A percentile compares a stretch with the other conserved stretches of the same genome.
These are phyloP conservation scores for Saccharomycopsis babjevae DNA, from an alignment of 805 yeast genomes.

Conservation along the genomic window DNA sequence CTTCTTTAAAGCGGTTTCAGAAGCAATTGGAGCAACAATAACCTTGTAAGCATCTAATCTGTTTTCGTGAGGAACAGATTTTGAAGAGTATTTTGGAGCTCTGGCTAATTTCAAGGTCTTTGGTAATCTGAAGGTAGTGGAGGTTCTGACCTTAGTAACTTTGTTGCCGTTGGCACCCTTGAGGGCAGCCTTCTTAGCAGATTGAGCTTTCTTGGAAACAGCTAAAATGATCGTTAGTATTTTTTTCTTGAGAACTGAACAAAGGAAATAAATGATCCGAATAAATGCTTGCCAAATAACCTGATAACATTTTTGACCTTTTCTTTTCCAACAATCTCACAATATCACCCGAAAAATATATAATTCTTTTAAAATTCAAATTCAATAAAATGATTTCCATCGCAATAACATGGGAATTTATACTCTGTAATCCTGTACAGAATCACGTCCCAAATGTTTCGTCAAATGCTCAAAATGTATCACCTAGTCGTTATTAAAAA, in stretches of 20 bases:
- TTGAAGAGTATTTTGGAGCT: slow-evolving; percentile 89
- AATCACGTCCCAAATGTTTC: too few species aligned
- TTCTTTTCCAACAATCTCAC: not conserved
- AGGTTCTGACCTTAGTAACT: slow-evolving; percentile 87
- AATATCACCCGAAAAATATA: too few species aligned
- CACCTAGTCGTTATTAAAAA: too few species aligned
- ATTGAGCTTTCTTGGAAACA: slow-evolving; percentile 61
- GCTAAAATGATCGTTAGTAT: slow-evolving; percentile 3
- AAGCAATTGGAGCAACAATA: slow-evolving; percentile 88
- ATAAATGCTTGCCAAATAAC: not conserved
- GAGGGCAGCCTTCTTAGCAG: slow-evolving; percentile 97
- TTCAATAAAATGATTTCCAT: too few species aligned
- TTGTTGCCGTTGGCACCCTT: slow-evolving; percentile 93
- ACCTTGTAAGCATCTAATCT: slow-evolving; percentile 95
- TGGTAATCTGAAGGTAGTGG: slow-evolving; percentile 94
- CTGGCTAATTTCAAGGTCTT: slow-evolving; percentile 92
- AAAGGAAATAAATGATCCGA: not conserved
- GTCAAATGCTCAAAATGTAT: too few species aligned
- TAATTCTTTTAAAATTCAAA: too few species aligned
- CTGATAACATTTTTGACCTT: not conserved
- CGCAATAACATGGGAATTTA: too few species aligned
- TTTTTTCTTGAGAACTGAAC: not conserved
- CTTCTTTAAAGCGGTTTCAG: slow-evolving; percentile 98
- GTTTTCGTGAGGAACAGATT: slow-evolving; percentile 94
- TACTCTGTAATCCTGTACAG: too few species aligned